Evolutionary conservation across 2,329 filamentous ascomycete genomes (phyloP), one percentile per base, ranked within the genome.

Genomic region (Leptographium procerum): DNA sequence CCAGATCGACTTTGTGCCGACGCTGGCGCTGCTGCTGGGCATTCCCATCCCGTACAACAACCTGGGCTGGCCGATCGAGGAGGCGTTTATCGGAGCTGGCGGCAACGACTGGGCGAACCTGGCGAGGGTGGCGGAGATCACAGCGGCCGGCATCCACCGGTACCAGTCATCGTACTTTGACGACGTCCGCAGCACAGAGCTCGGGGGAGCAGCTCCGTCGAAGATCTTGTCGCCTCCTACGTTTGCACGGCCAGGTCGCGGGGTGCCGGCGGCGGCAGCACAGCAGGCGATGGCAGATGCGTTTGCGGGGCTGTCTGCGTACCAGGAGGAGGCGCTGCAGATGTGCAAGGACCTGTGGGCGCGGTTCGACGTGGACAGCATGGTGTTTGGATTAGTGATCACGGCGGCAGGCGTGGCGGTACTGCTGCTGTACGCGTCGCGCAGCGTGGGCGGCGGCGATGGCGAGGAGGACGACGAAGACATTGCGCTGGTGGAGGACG

Each of bases 1-100:
- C 60, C 94, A 99, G 72, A 99, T 99, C 64, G 94, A 99, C 69
- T 80, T 99, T 14, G 94, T 99, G 2, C 92, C 94, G 5, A 99
- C 94, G 0, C 73, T 99, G 33, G 86, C 92, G 0, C 77, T 99
- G 40, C 79, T 99, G 0, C 77, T 99, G 1, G 94, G 94, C 10
- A 81, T 96, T 61, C 92, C 94, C 0, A 91, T 99, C 61, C 94
- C 94, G 0, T 99, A 90, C 76, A 99, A 97, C 70, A 99, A 94
- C 68, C 81, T 99, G 8, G 94, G 94, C 55, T 85, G 82, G 8
- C 94, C 94, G 0, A 96, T 99, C 61, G 89, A 95, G 64, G 94
- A 99, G 71, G 91, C 91, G 3, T 99, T 99, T 71, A 79, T 86
- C 22, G 88, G 89, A 1, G 71, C 75, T 1, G 77, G 80, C 26